Percentiles rank a stretch among this genome's conserved stretches.
These are phyloP conservation scores for Cystofilobasidium macerans DNA, from an alignment of 768 basidiomycete species.

Conservation along the genomic window DNA sequence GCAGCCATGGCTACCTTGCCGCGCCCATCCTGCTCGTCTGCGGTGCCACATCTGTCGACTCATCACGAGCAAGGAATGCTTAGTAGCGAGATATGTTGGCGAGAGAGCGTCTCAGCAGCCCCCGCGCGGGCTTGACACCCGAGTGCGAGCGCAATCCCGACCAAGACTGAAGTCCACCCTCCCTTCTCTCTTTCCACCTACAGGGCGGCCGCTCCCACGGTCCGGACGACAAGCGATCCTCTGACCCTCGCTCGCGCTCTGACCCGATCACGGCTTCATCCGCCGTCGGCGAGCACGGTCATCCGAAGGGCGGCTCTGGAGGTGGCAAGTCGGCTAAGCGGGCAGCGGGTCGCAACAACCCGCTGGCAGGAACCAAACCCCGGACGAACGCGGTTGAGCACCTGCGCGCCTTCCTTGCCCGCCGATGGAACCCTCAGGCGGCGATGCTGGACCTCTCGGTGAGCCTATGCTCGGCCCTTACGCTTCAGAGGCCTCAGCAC, in stretches of 20 bases:
- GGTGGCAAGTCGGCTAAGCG: conserved; percentile 12
- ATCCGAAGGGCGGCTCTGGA: too few relatives aligned
- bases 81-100: too few relatives aligned
- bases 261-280: conserved; percentile 2
- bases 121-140: too few relatives aligned
- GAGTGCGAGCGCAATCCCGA: too few relatives aligned
- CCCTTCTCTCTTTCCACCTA: neutral
- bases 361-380: conserved; percentile 16
- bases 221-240: neutral
- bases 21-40: too few relatives aligned
- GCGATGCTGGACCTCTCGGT: conserved; percentile 25
- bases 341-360: conserved; percentile 5
- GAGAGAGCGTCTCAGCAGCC: too few relatives aligned
- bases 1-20: too few relatives aligned
- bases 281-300: conserved; percentile 4
- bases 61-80: too few relatives aligned
- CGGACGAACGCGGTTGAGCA: conserved; percentile 14
- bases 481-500: neutral
- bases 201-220: neutral
- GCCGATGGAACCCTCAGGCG: conserved; percentile 11
- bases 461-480: neutral
- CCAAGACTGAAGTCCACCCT: too few relatives aligned
- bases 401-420: conserved; percentile 12
- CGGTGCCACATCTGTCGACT: too few relatives aligned
- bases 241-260: neutral